phyloP scores from a whole-genome alignment of 257 asterid genomes.

The Solanum clarkiae region DNA sequence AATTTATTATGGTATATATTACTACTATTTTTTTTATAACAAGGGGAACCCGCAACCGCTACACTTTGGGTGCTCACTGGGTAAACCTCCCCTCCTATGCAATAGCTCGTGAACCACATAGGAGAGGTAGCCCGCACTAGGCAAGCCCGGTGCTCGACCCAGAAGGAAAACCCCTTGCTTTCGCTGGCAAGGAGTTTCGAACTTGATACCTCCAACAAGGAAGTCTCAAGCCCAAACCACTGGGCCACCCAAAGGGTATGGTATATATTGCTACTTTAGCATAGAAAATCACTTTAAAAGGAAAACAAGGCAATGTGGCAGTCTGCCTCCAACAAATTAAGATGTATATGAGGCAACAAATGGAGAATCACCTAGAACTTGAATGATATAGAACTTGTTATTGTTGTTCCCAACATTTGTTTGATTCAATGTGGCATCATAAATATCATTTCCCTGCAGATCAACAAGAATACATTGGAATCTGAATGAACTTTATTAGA shows the following conservation, averaged over 20 bases:
- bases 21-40: not conserved
- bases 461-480: not conserved
- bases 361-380: conserved; percentile 34
- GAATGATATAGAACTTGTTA: conserved; percentile 68
- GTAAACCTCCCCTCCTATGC: no score
- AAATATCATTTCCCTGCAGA: conserved; percentile 59
- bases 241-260: no score
- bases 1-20: not conserved
- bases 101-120: no score
- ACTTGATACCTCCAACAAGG: no score
- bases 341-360: not conserved
- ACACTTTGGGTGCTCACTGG: no score
- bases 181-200: no score
- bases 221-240: no score
- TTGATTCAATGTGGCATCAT: conserved; percentile 93
- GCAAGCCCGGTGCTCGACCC: no score
- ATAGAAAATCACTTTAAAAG: not conserved
- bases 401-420: conserved; percentile 81
- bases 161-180: no score
- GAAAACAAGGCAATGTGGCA: not conserved
- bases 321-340: not conserved
- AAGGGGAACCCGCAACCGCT: no score
- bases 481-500: not conserved
- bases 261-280: not conserved
- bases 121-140: no score